These are phyloP conservation scores for Pestalotiopsis sp. DNA, from an alignment of 2,329 filamentous ascomycete species.

Conservation along the genomic window DNA sequence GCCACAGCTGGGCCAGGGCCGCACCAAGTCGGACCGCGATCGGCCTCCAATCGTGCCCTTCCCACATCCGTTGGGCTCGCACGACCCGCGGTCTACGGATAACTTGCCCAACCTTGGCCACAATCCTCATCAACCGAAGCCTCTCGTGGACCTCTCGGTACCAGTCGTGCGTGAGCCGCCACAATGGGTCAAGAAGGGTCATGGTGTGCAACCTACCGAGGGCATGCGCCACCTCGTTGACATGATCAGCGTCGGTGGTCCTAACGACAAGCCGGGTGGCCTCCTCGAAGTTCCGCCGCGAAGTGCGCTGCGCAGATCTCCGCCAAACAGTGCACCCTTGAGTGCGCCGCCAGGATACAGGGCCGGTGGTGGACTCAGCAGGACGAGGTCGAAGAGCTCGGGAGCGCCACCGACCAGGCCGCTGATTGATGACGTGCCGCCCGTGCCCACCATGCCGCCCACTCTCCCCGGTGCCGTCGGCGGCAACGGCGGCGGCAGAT, in stretches of 20 bases:
- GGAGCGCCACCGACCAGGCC: conserved; percentile 21
- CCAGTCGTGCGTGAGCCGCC: conserved; percentile 29
- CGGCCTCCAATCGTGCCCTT: neutral
- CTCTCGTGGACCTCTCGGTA: conserved; percentile 28
- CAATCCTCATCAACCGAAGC: conserved; percentile 28
- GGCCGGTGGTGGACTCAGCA: conserved; percentile 16
- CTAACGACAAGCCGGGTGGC: conserved; percentile 14
- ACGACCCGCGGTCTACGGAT: neutral
- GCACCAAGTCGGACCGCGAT: neutral
- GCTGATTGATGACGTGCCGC: conserved; percentile 21
- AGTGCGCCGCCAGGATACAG: conserved; percentile 4
- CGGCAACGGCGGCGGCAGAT: conserved; percentile 2
- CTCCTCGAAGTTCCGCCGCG: conserved; percentile 25
- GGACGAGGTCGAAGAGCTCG: conserved; percentile 31
- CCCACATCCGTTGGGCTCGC: conserved; percentile 4
- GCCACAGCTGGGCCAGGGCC: conserved; percentile 3
- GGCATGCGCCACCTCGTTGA: conserved; percentile 32
- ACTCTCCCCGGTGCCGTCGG: conserved; percentile 17
- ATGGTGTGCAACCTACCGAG: conserved; percentile 33
- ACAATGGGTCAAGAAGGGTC: conserved; percentile 33
- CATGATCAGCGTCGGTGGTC: conserved; percentile 26
- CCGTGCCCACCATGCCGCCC: conserved; percentile 30
- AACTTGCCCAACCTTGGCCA: conserved; percentile 14
- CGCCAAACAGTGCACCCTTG: conserved; percentile 16
- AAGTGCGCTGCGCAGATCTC: conserved; percentile 24